These are phyloP conservation scores for Citeromyces hawaiiensis DNA, from an alignment of 1,139 yeast species.

Conservation along the genomic window DNA sequence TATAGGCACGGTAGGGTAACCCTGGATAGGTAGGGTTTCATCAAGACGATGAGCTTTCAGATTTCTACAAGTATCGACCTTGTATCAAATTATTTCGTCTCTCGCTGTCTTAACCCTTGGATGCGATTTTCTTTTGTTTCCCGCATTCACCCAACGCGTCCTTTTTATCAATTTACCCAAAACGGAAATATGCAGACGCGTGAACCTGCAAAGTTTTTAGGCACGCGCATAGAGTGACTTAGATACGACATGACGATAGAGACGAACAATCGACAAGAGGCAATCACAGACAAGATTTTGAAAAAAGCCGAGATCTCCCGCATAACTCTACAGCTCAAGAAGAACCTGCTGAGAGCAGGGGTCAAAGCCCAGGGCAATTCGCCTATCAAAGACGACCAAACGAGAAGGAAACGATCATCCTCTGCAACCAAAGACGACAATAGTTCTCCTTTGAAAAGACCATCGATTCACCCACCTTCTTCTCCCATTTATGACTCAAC, in stretches of 20 bases:
- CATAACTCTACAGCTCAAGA: constrained; percentile 23
- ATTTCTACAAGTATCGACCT: too few relatives aligned
- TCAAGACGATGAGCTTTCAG: too few relatives aligned
- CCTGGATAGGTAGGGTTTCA: not conserved
- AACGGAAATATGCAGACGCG: constrained; percentile 2
- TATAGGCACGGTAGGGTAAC: constrained; percentile 1
- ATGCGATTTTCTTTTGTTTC: too few relatives aligned
- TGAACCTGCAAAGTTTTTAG: not conserved
- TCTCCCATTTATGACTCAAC: not conserved
- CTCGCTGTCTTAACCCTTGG: too few relatives aligned
- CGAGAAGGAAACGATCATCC: not conserved
- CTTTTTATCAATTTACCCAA: constrained; percentile 1
- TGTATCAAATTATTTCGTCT: too few relatives aligned
- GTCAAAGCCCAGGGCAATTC: constrained; percentile 12
- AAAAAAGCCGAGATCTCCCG: constrained; percentile 27
- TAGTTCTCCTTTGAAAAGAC: not conserved
- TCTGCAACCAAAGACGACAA: not conserved
- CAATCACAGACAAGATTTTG: constrained; percentile 23
- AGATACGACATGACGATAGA: constrained; percentile 2
- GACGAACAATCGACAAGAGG: constrained; percentile 16
- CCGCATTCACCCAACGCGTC: not conserved
- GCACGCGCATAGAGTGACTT: not conserved
- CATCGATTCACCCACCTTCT: not conserved
- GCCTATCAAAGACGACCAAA: not conserved
- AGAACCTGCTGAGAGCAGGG: constrained; percentile 23